Conservation (phyloP, 2,329 filamentous ascomycete species). For the Myriosclerotinia curreyana region DNA sequence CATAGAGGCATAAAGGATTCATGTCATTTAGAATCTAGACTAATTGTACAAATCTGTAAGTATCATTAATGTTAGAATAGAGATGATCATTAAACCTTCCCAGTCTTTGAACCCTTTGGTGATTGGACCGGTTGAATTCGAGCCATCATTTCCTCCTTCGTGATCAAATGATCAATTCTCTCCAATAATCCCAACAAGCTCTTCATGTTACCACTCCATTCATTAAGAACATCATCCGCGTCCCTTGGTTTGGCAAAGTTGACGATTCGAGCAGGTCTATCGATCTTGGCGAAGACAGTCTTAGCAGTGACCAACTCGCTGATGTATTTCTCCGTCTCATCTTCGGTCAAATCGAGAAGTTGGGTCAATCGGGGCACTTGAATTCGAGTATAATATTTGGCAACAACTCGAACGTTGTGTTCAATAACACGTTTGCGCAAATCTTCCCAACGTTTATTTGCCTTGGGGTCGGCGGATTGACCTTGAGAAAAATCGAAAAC, state of each 20-base stretch:
- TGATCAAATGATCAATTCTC: slow-evolving; percentile 95
- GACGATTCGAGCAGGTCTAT: slow-evolving; percentile 86
- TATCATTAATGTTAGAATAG: slow-evolving; percentile 23
- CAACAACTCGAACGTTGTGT: slow-evolving; percentile 95
- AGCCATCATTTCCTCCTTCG: slow-evolving; percentile 99
- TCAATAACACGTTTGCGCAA: slow-evolving; percentile 97
- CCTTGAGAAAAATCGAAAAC: slow-evolving; percentile 72
- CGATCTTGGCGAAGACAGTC: slow-evolving; percentile 97
- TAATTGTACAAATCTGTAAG: slow-evolving; percentile 39
- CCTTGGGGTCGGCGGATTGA: slow-evolving; percentile 72
- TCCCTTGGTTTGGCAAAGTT: slow-evolving; percentile 93
- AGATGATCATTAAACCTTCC: slow-evolving; percentile 31
- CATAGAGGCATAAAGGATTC: slow-evolving; percentile 29
- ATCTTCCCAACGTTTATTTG: slow-evolving; percentile 85
- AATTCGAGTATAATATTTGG: slow-evolving; percentile 98
- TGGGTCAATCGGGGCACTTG: slow-evolving; percentile 86
- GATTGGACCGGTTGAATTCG: slow-evolving; percentile 72
- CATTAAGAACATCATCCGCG: slow-evolving; percentile 93
- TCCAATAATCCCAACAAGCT: slow-evolving; percentile 79
- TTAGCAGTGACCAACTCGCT: slow-evolving; percentile 95
- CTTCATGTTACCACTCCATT: slow-evolving; percentile 99
- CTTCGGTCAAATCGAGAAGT: slow-evolving; percentile 85
- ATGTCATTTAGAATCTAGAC: slow-evolving; percentile 38
- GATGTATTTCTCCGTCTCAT: slow-evolving; percentile 99
- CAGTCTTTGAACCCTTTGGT: slow-evolving; percentile 40